Conservation (phyloP, 441 rosid species). For the Melastoma candidum region DNA sequence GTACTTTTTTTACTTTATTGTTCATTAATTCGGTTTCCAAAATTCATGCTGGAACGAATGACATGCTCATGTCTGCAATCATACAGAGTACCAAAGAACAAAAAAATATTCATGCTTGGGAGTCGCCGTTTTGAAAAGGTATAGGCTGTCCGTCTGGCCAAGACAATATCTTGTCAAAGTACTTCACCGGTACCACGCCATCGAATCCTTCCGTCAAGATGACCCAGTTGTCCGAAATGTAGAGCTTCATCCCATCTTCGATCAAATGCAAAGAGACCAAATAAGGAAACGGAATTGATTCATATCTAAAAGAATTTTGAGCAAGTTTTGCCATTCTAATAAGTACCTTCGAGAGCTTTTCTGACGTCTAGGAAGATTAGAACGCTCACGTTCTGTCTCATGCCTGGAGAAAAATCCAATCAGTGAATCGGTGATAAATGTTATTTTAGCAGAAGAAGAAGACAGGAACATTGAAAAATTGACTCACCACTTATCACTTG, state of each 20-base stretch:
- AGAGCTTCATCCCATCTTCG: conserved; percentile 71
- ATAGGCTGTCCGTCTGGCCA: conserved; percentile 58
- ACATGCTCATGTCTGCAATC: no score
- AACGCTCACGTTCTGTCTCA: conserved; percentile 64
- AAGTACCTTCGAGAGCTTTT: conserved; percentile 74
- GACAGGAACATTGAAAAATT: no score
- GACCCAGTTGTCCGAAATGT: conserved; percentile 80
- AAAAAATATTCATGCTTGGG: no score
- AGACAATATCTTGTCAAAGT: conserved; percentile 62
- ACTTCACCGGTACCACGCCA: conserved; percentile 62
- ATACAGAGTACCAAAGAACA: no score
- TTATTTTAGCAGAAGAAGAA: no score
- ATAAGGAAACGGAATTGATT: neutral
- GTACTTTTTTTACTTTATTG: no score
- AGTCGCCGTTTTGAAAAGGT: conserved; percentile 20
- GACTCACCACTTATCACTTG: conserved; percentile 73
- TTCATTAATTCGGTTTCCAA: no score
- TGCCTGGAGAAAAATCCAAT: conserved; percentile 31
- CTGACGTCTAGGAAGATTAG: conserved; percentile 60
- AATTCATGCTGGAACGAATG: no score
- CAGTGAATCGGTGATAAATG: neutral
- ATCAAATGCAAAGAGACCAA: conserved; percentile 3
- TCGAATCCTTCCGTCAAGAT: conserved; percentile 75
- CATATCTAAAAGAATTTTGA: neutral
- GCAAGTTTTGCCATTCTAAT: no score